phyloP scores from a whole-genome alignment of 176 grass and related monocot species.

The Hordeum marinum region DNA sequence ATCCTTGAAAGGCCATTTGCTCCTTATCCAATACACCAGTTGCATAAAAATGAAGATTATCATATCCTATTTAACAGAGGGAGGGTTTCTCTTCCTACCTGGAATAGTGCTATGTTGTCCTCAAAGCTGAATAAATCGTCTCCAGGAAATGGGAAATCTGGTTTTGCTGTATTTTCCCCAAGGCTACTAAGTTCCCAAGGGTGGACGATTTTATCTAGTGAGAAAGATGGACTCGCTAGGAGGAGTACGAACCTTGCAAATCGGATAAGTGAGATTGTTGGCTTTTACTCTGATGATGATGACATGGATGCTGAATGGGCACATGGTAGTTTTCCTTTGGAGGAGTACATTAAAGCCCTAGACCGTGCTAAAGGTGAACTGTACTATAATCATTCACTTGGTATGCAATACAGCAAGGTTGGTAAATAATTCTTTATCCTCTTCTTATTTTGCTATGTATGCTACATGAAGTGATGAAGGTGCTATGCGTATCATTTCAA shows the following conservation, averaged over 20 bases:
- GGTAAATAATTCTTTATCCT: not conserved
- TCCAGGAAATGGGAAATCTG: constrained; percentile 39
- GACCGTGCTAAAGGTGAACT: constrained; percentile 91
- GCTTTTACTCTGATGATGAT: constrained; percentile 67
- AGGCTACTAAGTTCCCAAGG: constrained; percentile 56
- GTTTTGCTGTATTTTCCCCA: constrained; percentile 88
- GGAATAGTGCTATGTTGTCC: constrained; percentile 49
- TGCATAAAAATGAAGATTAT: constrained; percentile 72
- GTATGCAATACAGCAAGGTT: constrained; percentile 98
- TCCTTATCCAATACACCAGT: constrained; percentile 85
- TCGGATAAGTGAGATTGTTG: constrained; percentile 55
- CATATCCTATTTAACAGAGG: constrained; percentile 84
- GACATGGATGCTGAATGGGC: constrained; percentile 67
- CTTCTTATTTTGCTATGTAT: constrained; percentile 2
- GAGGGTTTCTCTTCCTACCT: constrained; percentile 52
- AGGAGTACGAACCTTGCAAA: constrained; percentile 37
- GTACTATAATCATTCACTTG: constrained; percentile 94
- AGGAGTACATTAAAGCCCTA: constrained; percentile 96
- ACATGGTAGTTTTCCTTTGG: constrained; percentile 84
- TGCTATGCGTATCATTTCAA: not conserved
- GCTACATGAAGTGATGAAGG: not conserved
- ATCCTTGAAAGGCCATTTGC: constrained; percentile 88
- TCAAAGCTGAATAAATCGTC: constrained; percentile 36
- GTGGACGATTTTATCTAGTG: constrained; percentile 51
- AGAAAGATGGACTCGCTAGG: constrained; percentile 41